These are phyloP conservation scores for Diaporthe caulivora DNA, from an alignment of 2,329 filamentous ascomycete species.

Conservation along the genomic window DNA sequence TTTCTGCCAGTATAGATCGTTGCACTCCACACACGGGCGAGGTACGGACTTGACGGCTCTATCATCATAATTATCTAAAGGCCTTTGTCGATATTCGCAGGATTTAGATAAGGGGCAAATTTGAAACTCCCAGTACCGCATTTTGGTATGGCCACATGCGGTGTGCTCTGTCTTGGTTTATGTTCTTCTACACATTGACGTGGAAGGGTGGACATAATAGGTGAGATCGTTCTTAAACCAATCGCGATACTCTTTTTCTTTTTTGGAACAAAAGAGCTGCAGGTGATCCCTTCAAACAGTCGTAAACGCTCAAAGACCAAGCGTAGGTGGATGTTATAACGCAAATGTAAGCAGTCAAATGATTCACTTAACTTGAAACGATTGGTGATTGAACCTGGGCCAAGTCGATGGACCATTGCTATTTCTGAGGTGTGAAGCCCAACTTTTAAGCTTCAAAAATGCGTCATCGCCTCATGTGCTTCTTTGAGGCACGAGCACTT, in stretches of 20 bases:
- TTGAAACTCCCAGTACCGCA: background rate
- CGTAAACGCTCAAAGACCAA: too few species aligned
- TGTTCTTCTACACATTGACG: background rate
- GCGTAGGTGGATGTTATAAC: too few species aligned
- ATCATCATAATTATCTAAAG: background rate
- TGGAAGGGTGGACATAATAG: too few species aligned
- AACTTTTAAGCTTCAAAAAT: too few species aligned
- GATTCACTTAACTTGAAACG: background rate
- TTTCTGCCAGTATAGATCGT: background rate
- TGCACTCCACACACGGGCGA: background rate
- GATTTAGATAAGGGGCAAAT: conserved; percentile 1
- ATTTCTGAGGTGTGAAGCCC: too few species aligned
- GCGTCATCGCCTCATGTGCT: too few species aligned
- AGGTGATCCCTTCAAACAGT: too few species aligned
- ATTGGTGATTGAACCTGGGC: background rate
- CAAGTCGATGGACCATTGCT: too few species aligned
- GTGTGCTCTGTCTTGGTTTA: background rate
- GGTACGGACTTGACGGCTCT: background rate
- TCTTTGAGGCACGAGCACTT: background rate
- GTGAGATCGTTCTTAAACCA: too few species aligned
- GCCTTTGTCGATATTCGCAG: background rate
- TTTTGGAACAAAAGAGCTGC: too few species aligned
- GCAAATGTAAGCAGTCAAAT: too few species aligned
- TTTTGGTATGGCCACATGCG: background rate
- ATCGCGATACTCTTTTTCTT: too few species aligned